Percentiles rank a stretch among this genome's conserved stretches.
phyloP scores from a whole-genome alignment of 1,284 basidiomycete genomes.

The Xerocomus nothofagi region DNA sequence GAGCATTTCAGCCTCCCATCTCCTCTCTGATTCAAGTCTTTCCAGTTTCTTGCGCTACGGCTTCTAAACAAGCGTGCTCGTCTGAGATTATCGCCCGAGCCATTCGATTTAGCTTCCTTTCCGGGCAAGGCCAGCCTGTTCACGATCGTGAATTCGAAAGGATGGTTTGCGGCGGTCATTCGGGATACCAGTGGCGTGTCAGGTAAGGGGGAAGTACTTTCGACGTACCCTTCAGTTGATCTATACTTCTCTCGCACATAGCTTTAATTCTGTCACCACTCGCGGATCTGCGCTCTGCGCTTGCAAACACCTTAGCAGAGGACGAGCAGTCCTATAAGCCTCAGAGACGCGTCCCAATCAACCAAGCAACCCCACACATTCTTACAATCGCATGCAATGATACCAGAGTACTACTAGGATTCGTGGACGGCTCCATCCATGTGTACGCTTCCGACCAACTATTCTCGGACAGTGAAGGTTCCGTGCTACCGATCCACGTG shows the following conservation, averaged over 20 bases:
- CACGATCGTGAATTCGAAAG: slow-evolving; percentile 54
- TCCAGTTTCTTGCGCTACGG: slow-evolving; percentile 47
- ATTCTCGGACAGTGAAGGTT: slow-evolving; percentile 45
- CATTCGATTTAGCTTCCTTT: slow-evolving; percentile 44
- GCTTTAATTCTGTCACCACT: slow-evolving; percentile 60
- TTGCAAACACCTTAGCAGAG: slow-evolving; percentile 41
- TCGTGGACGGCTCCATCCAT: slow-evolving; percentile 55
- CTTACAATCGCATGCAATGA: slow-evolving; percentile 59
- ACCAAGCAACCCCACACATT: slow-evolving; percentile 47
- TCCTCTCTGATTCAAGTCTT: slow-evolving; percentile 3
- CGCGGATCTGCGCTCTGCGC: slow-evolving; percentile 51
- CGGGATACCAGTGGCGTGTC: slow-evolving; percentile 36
- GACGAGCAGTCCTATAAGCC: slow-evolving; percentile 46
- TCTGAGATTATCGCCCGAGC: slow-evolving; percentile 53
- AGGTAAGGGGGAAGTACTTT: slow-evolving; percentile 36
- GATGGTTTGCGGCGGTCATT: slow-evolving; percentile 65
- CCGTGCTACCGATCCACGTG: slow-evolving; percentile 47
- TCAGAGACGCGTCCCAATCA: slow-evolving; percentile 47
- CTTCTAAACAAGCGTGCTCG: slow-evolving; percentile 62
- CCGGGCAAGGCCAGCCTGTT: slow-evolving; percentile 48
- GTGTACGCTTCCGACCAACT: slow-evolving; percentile 56
- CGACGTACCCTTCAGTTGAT: not conserved
- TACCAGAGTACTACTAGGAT: slow-evolving; percentile 57
- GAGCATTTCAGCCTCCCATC: not conserved
- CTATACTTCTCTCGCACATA: slow-evolving; percentile 29